phyloP scores from a whole-genome alignment of 2,329 filamentous ascomycete genomes.

The Aspergillus tubingensis region DNA sequence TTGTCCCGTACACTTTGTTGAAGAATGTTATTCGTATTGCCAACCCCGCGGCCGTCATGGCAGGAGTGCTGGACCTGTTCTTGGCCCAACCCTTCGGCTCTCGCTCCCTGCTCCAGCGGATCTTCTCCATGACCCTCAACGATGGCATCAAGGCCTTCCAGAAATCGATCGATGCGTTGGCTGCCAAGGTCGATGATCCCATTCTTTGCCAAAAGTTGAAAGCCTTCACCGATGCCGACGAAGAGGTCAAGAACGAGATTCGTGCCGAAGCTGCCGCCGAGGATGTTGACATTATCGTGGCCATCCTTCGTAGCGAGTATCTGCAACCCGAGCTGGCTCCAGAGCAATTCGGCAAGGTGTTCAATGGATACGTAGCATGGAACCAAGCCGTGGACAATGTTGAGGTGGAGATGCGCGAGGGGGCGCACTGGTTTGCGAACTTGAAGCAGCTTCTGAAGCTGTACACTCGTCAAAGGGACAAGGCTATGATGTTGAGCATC shows the following conservation, averaged over 20 bases:
- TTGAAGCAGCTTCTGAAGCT: slow-evolving; percentile 94
- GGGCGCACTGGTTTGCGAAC: slow-evolving; percentile 88
- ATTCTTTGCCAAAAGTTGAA: slow-evolving; percentile 80
- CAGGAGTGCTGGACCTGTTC: slow-evolving; percentile 91
- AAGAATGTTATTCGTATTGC: slow-evolving; percentile 97
- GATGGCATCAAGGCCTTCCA: slow-evolving; percentile 89
- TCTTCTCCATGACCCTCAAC: slow-evolving; percentile 87
- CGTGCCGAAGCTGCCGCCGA: slow-evolving; percentile 72
- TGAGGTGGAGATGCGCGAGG: slow-evolving; percentile 83
- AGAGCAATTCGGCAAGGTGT: slow-evolving; percentile 79
- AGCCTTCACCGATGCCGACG: slow-evolving; percentile 73
- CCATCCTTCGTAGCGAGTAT: slow-evolving; percentile 76
- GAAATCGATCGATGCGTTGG: slow-evolving; percentile 77
- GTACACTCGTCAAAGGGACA: slow-evolving; percentile 86
- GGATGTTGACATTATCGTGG: slow-evolving; percentile 80
- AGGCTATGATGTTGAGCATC: slow-evolving; percentile 93
- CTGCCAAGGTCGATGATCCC: slow-evolving; percentile 75
- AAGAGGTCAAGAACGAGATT: slow-evolving; percentile 72
- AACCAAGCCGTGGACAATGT: slow-evolving; percentile 87
- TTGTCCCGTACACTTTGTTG: slow-evolving; percentile 87
- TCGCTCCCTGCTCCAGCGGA: slow-evolving; percentile 86
- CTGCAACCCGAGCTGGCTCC: slow-evolving; percentile 70
- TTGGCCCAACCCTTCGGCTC: slow-evolving; percentile 92
- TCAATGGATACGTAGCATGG: slow-evolving; percentile 95
- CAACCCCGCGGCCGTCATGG: slow-evolving; percentile 96